These are phyloP conservation scores for Xylariaceae sp. DNA, from an alignment of 2,329 filamentous ascomycete genomes.

Conservation along the genomic window DNA sequence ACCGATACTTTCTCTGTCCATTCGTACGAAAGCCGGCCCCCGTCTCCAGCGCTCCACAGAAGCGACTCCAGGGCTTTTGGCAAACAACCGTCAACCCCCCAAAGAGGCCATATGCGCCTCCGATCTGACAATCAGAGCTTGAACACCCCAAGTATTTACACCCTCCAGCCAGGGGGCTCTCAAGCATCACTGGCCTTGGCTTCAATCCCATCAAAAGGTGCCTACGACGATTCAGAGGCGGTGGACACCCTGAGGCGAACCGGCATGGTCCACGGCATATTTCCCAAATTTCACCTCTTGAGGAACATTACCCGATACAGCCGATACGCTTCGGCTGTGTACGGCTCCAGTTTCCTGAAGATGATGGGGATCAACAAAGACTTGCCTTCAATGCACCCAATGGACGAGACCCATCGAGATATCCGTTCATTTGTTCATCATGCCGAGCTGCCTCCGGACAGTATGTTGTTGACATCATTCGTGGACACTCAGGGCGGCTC, in stretches of 20 bases:
- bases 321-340: conserved; percentile 59
- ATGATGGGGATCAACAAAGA: conserved; percentile 53
- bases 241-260: conserved; percentile 42
- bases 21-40: conserved; percentile 34
- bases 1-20: conserved; percentile 49
- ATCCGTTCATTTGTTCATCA: conserved; percentile 57
- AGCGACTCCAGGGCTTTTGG: conserved; percentile 3
- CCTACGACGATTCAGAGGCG: conserved; percentile 40
- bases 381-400: conserved; percentile 32
- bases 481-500: conserved; percentile 61
- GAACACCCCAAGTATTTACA: conserved; percentile 51
- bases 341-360: conserved; percentile 56
- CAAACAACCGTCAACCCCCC: conserved; percentile 12
- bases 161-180: conserved; percentile 48
- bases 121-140: conserved; percentile 23
- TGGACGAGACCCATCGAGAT: conserved; percentile 49
- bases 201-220: conserved; percentile 39
- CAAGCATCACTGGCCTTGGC: conserved; percentile 46
- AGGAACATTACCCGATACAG: conserved; percentile 58
- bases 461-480: conserved; percentile 61
- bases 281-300: conserved; percentile 51
- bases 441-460: conserved; percentile 49
- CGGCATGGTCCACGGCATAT: conserved; percentile 50
- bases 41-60: conserved; percentile 29
- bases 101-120: conserved; percentile 21